phyloP scores from a whole-genome alignment of 306 rosid species.

The Glycine soja region DNA sequence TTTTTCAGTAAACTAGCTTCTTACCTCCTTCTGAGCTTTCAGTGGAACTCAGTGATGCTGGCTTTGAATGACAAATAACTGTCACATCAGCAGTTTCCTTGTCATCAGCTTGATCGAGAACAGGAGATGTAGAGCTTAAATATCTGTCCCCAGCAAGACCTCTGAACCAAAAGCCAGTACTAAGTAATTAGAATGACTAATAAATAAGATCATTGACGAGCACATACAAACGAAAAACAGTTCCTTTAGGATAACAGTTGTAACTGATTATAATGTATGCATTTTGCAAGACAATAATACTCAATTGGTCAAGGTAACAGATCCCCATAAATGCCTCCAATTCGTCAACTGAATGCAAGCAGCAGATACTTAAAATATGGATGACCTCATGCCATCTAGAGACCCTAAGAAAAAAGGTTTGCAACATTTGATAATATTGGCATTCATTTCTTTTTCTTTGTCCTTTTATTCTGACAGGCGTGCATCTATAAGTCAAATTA shows the following conservation, averaged over 20 bases:
- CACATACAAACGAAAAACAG: neutral
- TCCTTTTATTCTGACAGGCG: neutral
- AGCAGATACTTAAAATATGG: conserved; percentile 43
- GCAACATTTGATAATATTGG: conserved; percentile 40
- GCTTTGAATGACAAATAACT: conserved; percentile 88
- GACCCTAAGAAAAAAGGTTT: neutral
- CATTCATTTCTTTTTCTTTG: neutral
- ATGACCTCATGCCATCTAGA: neutral
- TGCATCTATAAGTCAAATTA: conserved; percentile 17
- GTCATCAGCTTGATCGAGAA: conserved; percentile 62
- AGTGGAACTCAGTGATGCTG: conserved; percentile 91
- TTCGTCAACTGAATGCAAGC: conserved; percentile 21
- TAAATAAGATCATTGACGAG: conserved; percentile 1
- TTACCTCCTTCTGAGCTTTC: conserved; percentile 95
- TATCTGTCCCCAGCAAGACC: conserved; percentile 60
- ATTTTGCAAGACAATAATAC: conserved; percentile 30
- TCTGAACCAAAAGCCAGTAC: conserved; percentile 59
- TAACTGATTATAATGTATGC: neutral
- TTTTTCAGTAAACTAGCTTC: conserved; percentile 13
- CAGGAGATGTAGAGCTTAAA: conserved; percentile 52
- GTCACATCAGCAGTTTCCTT: conserved; percentile 69
- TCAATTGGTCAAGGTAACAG: neutral
- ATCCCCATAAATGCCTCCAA: conserved; percentile 33
- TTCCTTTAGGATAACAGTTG: neutral
- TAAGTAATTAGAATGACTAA: conserved; percentile 26